Conservation (phyloP, 2,329 filamentous ascomycete species). For the Annulohypoxylon truncatum region DNA sequence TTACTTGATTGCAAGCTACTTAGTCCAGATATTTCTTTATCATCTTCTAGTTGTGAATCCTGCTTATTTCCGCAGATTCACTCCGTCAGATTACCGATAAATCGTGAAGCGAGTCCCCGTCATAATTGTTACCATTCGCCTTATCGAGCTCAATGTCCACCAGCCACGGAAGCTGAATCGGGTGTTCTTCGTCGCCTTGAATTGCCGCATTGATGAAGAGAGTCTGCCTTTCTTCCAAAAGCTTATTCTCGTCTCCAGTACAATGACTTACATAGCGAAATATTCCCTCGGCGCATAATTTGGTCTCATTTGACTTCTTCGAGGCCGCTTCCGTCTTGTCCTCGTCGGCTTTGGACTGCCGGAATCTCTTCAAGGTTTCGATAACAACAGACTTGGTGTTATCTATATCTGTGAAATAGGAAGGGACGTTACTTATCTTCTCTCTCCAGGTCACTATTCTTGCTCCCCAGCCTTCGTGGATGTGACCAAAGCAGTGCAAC, state of each 20-base stretch:
- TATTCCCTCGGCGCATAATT: background rate
- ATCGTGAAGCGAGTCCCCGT: background rate
- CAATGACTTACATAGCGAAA: constrained; percentile 54
- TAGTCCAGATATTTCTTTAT: no score
- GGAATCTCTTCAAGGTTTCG: constrained; percentile 45
- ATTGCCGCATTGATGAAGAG: constrained; percentile 71
- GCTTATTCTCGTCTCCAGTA: constrained; percentile 46
- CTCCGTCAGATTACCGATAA: background rate
- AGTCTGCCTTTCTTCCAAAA: constrained; percentile 59
- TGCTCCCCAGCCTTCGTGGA: constrained; percentile 70
- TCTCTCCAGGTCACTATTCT: constrained; percentile 64
- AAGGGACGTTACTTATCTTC: constrained; percentile 43
- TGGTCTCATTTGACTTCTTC: constrained; percentile 47
- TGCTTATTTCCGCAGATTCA: background rate
- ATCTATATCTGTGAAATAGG: constrained; percentile 59
- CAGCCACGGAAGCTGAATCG: constrained; percentile 64
- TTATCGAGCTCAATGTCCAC: constrained; percentile 60
- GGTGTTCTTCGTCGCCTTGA: constrained; percentile 55
- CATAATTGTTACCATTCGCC: background rate
- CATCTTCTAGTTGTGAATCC: no score
- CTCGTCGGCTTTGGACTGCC: constrained; percentile 33
- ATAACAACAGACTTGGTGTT: constrained; percentile 53
- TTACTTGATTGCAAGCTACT: no score
- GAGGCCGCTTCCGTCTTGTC: constrained; percentile 38
- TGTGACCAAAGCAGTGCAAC: constrained; percentile 68